Base-by-base conservation (phyloP, 2,329 filamentous ascomycete genomes). In the Aureobasidium lini region DNA sequence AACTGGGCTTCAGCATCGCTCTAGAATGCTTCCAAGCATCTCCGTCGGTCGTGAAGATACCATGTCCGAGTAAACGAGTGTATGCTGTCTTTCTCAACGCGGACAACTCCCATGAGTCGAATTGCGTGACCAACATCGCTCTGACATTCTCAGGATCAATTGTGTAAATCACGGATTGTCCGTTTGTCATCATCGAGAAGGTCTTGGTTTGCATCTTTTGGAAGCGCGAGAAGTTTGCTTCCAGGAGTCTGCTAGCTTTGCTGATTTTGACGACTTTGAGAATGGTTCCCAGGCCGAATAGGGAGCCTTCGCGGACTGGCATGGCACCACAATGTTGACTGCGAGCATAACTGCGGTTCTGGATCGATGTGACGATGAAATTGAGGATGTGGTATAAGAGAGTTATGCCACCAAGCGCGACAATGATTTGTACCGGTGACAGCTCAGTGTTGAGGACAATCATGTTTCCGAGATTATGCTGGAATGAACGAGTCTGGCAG, bases 221-320 rank as follows among this genome's bases (percentile, higher is more conserved):
- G 16, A 43, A 43, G 40, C 40, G n/a, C 2, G 40, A n/a, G n/a
- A 18, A 31, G 23, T 18, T 16, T 53, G 11, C 7, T 23, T 74
- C 66, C 11, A 79, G 68, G 10, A 79, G 63, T 1, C 53, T 68
- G 60, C 75, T 66, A 7, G 66, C 63, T 16, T 72, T 75, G 58
- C 73, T 61, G 4, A 76, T 72, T 13, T 68, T 67, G 16, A 75
- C 58, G 61, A 76, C 75, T 29, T 70, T 63, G 39, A 71, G 64
- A 61, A 83, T 72, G 40, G 78, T 67, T 66, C 83, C 80, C 31
- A 79, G 64, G 2, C 82, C 83, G 3, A 84, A 70, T 57, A 85
- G 65, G 0, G 76, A 79, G 63, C 85, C 83, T 58, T 10, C 10
- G 15, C 15, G 15, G 15, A 39, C 36, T 39, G 36, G 36, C 36